Percentiles rank a stretch among this genome's conserved stretches.
phyloP scores from a whole-genome alignment of 2,329 filamentous ascomycete species.

The Paraconiothyrium brasiliense region DNA sequence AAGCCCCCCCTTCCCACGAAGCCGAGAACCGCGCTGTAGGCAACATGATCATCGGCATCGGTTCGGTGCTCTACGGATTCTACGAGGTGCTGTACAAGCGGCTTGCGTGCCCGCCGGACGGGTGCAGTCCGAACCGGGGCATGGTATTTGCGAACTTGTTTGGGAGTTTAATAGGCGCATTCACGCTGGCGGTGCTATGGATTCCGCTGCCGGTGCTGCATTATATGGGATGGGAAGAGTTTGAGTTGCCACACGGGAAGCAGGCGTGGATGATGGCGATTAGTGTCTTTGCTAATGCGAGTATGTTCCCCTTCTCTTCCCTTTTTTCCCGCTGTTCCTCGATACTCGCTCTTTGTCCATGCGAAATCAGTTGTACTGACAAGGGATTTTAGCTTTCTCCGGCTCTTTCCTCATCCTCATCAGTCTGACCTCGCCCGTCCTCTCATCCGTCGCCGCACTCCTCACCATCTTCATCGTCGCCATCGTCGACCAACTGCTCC shows the following conservation, averaged over 20 bases:
- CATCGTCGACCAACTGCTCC: slow-evolving; percentile 86
- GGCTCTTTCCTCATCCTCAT: slow-evolving; percentile 94
- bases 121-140: slow-evolving; percentile 82
- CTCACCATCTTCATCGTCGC: slow-evolving; percentile 98
- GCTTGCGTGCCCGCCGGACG: slow-evolving; percentile 90
- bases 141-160: slow-evolving; percentile 97
- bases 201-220: slow-evolving; percentile 89
- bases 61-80: slow-evolving; percentile 91
- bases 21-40: slow-evolving; percentile 77
- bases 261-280: slow-evolving; percentile 82
- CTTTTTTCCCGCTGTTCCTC: neutral
- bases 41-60: slow-evolving; percentile 90
- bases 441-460: slow-evolving; percentile 90
- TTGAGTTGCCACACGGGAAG: slow-evolving; percentile 80
- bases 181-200: slow-evolving; percentile 90
- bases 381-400: slow-evolving; percentile 70
- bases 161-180: slow-evolving; percentile 83
- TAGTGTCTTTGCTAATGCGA: slow-evolving; percentile 86
- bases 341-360: slow-evolving; percentile 19
- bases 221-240: slow-evolving; percentile 78
- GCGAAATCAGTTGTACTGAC: too few species aligned
- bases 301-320: slow-evolving; percentile 52
- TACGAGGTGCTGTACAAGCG: slow-evolving; percentile 98
- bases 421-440: slow-evolving; percentile 87
- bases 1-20: slow-evolving; percentile 58